Conservation (phyloP, 2,329 filamentous ascomycete species). For the Paraphoma sp. region DNA sequence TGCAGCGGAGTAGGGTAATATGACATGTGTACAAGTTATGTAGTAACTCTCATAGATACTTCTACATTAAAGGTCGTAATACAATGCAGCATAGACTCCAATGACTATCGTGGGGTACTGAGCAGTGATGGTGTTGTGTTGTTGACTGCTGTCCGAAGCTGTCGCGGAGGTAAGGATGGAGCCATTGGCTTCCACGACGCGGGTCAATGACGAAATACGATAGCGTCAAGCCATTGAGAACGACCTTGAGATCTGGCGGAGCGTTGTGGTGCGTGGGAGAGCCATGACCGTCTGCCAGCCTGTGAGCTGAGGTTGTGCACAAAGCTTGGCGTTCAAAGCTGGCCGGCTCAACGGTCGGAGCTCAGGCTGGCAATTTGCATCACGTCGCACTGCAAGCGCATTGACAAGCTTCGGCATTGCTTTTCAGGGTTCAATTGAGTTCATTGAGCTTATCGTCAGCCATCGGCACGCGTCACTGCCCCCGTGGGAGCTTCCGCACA, state of each 20-base stretch:
- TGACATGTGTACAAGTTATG: no score
- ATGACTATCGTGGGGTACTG: not conserved
- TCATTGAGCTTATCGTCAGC: slow-evolving; percentile 34
- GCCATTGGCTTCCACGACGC: slow-evolving; percentile 1
- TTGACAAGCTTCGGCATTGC: slow-evolving; percentile 24
- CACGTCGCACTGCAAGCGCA: slow-evolving; percentile 21
- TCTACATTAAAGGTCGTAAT: no score
- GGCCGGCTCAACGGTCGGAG: slow-evolving; percentile 26
- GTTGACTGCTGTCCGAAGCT: slow-evolving; percentile 4
- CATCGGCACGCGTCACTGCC: slow-evolving; percentile 36
- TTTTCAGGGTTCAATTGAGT: slow-evolving; percentile 27
- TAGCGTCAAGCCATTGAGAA: slow-evolving; percentile 6
- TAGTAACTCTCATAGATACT: no score
- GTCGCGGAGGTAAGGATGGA: not conserved
- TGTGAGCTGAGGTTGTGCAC: slow-evolving; percentile 31
- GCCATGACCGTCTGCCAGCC: not conserved
- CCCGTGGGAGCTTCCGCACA: slow-evolving; percentile 24
- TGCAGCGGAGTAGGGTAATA: no score
- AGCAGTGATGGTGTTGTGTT: not conserved
- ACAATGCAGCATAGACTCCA: no score
- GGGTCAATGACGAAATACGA: not conserved
- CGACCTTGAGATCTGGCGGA: not conserved
- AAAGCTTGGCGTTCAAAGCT: slow-evolving; percentile 40
- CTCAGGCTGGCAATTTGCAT: slow-evolving; percentile 28
- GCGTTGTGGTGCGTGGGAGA: slow-evolving; percentile 11